Conservation (phyloP, 257 asterid genomes). For the Cordia subcordata region DNA sequence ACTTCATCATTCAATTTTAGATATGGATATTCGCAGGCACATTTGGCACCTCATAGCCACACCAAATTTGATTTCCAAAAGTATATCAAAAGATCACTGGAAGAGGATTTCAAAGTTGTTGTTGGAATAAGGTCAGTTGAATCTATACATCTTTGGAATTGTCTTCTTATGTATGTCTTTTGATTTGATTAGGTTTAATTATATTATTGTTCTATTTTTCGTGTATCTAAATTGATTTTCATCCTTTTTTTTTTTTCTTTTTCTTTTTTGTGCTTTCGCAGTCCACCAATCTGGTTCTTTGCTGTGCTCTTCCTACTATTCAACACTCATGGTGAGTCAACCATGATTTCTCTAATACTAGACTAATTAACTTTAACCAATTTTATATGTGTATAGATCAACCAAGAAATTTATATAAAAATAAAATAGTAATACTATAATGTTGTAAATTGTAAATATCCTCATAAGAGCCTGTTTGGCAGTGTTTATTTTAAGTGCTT, state of each 20-base stretch:
- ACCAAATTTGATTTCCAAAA: conserved; percentile 65
- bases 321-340: conserved; percentile 55
- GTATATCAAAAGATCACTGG: conserved; percentile 80
- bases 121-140: conserved; percentile 75
- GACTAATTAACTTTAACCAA: background rate
- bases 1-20: no score
- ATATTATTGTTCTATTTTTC: background rate
- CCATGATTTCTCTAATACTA: background rate
- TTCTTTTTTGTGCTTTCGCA: conserved; percentile 21
- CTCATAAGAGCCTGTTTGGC: no score
- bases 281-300: conserved; percentile 64
- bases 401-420: no score
- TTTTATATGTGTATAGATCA: no score
- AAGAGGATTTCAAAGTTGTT: conserved; percentile 89
- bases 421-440: no score
- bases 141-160: background rate
- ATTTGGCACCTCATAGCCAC: conserved; percentile 85
- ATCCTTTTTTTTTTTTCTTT: background rate
- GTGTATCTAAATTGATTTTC: background rate
- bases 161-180: background rate
- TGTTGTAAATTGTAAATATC: no score
- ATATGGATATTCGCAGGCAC: conserved; percentile 62
- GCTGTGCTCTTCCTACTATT: conserved; percentile 57
- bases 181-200: background rate
- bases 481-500: no score